phyloP scores from a whole-genome alignment of 139 green algal species.

The Chlamydomonas eustigma region DNA sequence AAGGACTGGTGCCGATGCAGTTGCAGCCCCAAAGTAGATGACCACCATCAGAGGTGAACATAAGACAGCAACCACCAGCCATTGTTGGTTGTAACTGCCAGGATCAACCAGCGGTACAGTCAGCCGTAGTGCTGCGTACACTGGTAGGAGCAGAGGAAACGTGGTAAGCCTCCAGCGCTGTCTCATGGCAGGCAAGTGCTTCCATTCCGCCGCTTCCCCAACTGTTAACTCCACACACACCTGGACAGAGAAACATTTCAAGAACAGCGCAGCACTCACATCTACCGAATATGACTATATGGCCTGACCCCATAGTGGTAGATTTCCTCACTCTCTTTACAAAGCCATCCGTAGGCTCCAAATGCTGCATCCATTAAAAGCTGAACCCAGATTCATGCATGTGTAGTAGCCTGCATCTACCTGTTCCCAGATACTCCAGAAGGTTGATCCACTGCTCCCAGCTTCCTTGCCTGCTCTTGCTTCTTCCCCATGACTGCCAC shows the following conservation, averaged over 20 bases:
- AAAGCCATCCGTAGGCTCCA: too few species aligned
- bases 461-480: too few species aligned
- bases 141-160: constrained; percentile 40
- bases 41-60: constrained; percentile 29
- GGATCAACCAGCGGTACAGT: constrained; percentile 48
- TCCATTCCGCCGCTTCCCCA: constrained; percentile 42
- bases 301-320: too few species aligned
- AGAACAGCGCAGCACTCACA: too few species aligned
- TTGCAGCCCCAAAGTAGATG: constrained; percentile 16
- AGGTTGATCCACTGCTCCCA: too few species aligned
- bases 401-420: too few species aligned
- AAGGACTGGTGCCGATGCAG: neutral
- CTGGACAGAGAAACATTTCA: neutral
- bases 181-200: constrained; percentile 25
- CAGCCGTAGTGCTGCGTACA: constrained; percentile 39
- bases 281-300: too few species aligned
- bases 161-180: constrained; percentile 18
- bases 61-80: constrained; percentile 55
- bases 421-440: too few species aligned
- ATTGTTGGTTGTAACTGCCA: constrained; percentile 51
- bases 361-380: too few species aligned
- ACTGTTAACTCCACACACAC: constrained; percentile 32
- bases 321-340: too few species aligned
- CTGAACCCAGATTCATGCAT: too few species aligned
- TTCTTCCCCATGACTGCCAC: too few species aligned